Evolutionary conservation across 306 rosid species (phyloP).

Genomic region (Vachellia pachyceras): DNA sequence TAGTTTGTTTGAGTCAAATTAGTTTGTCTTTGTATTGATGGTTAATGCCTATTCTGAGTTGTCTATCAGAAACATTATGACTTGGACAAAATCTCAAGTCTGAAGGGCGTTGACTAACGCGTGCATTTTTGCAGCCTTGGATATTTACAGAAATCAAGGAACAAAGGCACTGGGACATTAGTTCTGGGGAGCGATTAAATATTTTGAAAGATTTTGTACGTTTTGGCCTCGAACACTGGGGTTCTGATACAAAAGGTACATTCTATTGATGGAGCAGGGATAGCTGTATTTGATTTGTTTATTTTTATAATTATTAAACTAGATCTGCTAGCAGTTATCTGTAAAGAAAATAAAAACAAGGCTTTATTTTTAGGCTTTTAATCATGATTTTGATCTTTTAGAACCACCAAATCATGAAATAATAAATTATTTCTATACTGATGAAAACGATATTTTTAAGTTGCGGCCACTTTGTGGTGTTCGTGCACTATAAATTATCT

Average conservation of each 20-base stretch:
- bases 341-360: not conserved
- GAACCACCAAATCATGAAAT: conserved; percentile 1
- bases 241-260: conserved; percentile 92
- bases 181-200: conserved; percentile 83
- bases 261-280: not conserved
- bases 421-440: not conserved
- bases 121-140: conserved; percentile 82
- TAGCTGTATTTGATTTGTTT: conserved; percentile 21
- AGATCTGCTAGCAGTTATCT: not conserved
- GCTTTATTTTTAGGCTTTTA: not conserved
- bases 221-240: conserved; percentile 95
- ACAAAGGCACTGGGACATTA: conserved; percentile 95
- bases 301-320: not conserved
- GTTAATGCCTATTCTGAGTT: not conserved
- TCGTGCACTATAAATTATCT: not conserved
- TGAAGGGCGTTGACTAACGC: conserved; percentile 12
- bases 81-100: not conserved
- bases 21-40: conserved; percentile 24
- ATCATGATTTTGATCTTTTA: not conserved
- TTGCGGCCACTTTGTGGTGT: not conserved
- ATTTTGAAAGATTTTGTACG: conserved; percentile 77
- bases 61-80: conserved; percentile 1
- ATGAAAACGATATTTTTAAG: not conserved
- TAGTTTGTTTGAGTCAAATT: conserved; percentile 38
- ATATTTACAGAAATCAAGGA: conserved; percentile 92